These are phyloP conservation scores for Malassezia slooffiae DNA, from an alignment of 1,284 basidiomycete genomes.

Conservation along the genomic window DNA sequence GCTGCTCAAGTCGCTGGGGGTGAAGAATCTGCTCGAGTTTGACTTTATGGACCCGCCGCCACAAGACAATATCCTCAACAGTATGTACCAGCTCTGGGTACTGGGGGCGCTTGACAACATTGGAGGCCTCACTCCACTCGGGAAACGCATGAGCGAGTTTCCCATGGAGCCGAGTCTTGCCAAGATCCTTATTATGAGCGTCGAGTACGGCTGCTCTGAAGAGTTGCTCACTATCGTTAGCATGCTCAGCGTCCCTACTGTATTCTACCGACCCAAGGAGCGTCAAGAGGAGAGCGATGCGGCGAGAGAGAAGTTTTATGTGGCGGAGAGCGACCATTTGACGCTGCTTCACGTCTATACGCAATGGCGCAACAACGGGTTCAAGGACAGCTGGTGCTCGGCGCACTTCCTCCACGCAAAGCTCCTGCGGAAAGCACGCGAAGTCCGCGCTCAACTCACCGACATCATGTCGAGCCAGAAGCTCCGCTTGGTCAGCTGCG, in stretches of 20 bases:
- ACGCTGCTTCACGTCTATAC: constrained; percentile 92
- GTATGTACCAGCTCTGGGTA: constrained; percentile 99
- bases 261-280: constrained; percentile 91
- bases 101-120: constrained; percentile 92
- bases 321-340: constrained; percentile 92
- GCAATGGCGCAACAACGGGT: constrained; percentile 90
- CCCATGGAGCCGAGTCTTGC: constrained; percentile 70
- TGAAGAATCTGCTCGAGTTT: constrained; percentile 87
- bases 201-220: constrained; percentile 79
- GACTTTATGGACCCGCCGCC: constrained; percentile 96
- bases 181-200: constrained; percentile 93
- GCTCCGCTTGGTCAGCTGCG: constrained; percentile 75
- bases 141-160: constrained; percentile 95
- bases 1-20: constrained; percentile 85
- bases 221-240: constrained; percentile 98
- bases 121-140: constrained; percentile 82
- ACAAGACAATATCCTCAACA: constrained; percentile 57
- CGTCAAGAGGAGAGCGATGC: constrained; percentile 91
- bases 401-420: constrained; percentile 95
- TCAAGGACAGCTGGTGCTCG: constrained; percentile 81
- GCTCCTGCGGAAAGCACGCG: constrained; percentile 81
- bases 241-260: constrained; percentile 86
- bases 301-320: constrained; percentile 93
- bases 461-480: constrained; percentile 99
- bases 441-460: constrained; percentile 90